Conservation (phyloP, 352 stramenopile species). For the Achlya hypogyna region DNA sequence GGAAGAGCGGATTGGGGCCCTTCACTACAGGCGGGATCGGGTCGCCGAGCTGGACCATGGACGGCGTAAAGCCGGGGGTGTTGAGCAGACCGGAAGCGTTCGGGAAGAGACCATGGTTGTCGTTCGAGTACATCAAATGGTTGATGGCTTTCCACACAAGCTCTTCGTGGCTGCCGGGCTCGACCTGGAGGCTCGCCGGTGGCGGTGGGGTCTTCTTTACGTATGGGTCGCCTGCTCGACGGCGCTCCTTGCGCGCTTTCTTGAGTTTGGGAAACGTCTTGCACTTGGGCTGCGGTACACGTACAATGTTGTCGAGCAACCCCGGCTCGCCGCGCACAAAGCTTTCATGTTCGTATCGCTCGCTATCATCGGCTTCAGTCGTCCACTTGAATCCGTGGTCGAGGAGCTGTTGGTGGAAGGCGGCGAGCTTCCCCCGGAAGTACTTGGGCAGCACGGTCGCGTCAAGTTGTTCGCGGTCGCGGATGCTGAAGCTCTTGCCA, state of each 20-base stretch:
- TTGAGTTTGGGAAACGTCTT: constrained; percentile 24
- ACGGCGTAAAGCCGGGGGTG: constrained; percentile 16
- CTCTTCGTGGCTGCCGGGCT: constrained; percentile 14
- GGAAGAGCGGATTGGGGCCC: constrained; percentile 7
- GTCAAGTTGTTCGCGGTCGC: constrained; percentile 50
- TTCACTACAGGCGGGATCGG: not conserved
- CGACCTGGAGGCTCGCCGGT: not conserved
- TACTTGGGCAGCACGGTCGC: constrained; percentile 49
- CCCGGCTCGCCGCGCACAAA: constrained; percentile 46
- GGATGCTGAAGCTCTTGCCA: constrained; percentile 58
- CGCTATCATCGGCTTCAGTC: constrained; percentile 39
- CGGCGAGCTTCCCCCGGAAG: constrained; percentile 51
- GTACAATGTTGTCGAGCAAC: constrained; percentile 47
- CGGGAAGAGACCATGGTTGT: not conserved
- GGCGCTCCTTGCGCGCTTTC: not conserved
- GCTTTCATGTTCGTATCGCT: constrained; percentile 45
- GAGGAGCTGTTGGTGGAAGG: constrained; percentile 68
- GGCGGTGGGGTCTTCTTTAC: not conserved
- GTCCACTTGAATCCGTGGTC: constrained; percentile 56
- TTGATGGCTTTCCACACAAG: constrained; percentile 11
- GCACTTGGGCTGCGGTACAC: constrained; percentile 31
- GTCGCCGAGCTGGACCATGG: constrained; percentile 15
- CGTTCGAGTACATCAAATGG: constrained; percentile 8
- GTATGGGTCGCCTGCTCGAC: not conserved
- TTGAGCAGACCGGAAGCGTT: not conserved